A percentile compares a stretch with the other conserved stretches of the same genome.
Evolutionary conservation across 1,284 basidiomycete genomes (phyloP).

Genomic region (Microbotryum scabiosae): DNA sequence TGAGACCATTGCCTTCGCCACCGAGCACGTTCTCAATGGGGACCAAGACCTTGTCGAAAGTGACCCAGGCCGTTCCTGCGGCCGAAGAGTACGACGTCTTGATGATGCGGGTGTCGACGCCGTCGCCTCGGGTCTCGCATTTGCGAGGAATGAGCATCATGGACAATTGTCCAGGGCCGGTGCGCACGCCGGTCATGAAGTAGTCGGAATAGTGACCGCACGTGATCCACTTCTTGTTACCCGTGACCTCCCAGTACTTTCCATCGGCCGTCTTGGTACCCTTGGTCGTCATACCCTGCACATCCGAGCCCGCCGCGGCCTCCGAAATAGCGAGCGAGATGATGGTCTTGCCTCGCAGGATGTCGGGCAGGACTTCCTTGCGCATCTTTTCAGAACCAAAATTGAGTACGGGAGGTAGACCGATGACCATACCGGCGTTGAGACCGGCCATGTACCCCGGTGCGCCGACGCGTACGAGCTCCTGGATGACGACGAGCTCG

Average conservation of each 20-base stretch:
- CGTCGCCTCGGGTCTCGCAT: neutral
- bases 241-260: conserved; percentile 28
- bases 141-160: conserved; percentile 38
- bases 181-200: conserved; percentile 9
- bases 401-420: conserved; percentile 38
- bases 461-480: conserved; percentile 36
- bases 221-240: conserved; percentile 41
- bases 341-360: conserved; percentile 40
- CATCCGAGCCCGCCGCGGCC: conserved; percentile 40
- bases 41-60: conserved; percentile 42
- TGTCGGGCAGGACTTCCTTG: conserved; percentile 40
- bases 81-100: conserved; percentile 12
- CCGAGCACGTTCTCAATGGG: conserved; percentile 42
- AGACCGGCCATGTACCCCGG: conserved; percentile 45
- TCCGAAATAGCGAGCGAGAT: conserved; percentile 39
- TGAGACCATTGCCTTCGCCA: conserved; percentile 42
- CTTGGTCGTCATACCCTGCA: conserved; percentile 34
- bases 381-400: conserved; percentile 40
- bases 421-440: conserved; percentile 61
- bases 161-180: conserved; percentile 40
- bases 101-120: neutral
- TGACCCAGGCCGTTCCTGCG: conserved; percentile 40
- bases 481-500: conserved; percentile 37
- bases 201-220: conserved; percentile 32
- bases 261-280: conserved; percentile 39